A percentile compares a stretch with the other conserved stretches of the same genome.
These are phyloP conservation scores for Pythium folliculosum DNA, from an alignment of 352 stramenopile genomes.

Conservation along the genomic window DNA sequence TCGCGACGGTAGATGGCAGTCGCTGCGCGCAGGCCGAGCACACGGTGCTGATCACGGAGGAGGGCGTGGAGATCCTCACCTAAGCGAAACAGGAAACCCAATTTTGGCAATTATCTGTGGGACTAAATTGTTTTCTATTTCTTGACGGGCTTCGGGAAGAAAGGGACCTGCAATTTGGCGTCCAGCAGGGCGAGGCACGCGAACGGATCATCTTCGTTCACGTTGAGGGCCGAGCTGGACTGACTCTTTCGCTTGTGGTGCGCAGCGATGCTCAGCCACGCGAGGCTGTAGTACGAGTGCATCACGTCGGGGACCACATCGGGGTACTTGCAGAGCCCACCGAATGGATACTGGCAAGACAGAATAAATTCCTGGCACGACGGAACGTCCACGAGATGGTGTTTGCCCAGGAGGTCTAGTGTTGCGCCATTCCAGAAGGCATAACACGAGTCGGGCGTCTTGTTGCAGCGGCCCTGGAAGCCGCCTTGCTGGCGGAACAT, in stretches of 20 bases:
- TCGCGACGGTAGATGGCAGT: conserved; percentile 92
- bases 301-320: conserved; percentile 86
- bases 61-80: conserved; percentile 96
- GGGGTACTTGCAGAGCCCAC: conserved; percentile 86
- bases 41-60: conserved; percentile 95
- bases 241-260: conserved; percentile 21
- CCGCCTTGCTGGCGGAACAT: conserved; percentile 81
- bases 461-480: conserved; percentile 92
- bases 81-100: conserved; percentile 26
- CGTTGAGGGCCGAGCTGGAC: conserved; percentile 10
- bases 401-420: conserved; percentile 73
- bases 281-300: conserved; percentile 91
- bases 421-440: conserved; percentile 93
- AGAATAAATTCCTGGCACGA: conserved; percentile 77
- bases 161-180: conserved; percentile 78
- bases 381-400: conserved; percentile 75
- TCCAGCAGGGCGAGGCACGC: conserved; percentile 53
- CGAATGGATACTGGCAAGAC: conserved; percentile 81
- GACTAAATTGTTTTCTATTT: not conserved
- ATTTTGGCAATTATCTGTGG: not conserved
- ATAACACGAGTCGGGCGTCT: conserved; percentile 90
- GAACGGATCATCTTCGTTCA: conserved; percentile 15
- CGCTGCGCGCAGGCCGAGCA: conserved; percentile 97
- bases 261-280: conserved; percentile 87
- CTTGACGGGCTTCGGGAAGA: conserved; percentile 47